A percentile compares a stretch with the other conserved stretches of the same genome.
These are phyloP conservation scores for Immersiporthe knoxdaviesiana DNA, from an alignment of 2,329 filamentous ascomycete species.

Conservation along the genomic window DNA sequence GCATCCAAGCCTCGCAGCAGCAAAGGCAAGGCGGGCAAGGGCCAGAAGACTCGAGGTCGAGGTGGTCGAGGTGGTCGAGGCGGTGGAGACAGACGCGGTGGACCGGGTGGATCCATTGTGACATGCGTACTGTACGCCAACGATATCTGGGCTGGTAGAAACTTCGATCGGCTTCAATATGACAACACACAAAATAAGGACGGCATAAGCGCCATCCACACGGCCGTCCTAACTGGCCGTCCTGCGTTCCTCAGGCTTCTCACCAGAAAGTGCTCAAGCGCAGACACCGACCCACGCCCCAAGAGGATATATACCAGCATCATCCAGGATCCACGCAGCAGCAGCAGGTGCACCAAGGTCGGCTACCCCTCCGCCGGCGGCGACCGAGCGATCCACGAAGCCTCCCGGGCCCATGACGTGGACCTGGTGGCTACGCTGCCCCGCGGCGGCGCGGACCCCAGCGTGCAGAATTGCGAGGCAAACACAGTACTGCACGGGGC, in stretches of 20 bases:
- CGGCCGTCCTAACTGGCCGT: neutral
- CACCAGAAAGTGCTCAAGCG: neutral
- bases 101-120: too few relatives aligned
- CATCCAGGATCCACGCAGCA: neutral
- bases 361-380: neutral
- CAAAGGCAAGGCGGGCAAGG: too few relatives aligned
- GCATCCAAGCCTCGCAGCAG: too few relatives aligned
- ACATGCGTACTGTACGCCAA: too few relatives aligned
- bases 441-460: neutral
- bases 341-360: neutral
- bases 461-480: neutral
- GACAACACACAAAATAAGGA: neutral
- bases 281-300: neutral
- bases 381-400: neutral
- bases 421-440: neutral
- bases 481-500: neutral
- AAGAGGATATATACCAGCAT: neutral
- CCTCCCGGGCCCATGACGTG: neutral
- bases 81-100: too few relatives aligned
- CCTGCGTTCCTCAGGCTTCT: neutral
- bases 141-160: neutral
- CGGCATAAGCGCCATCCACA: neutral
- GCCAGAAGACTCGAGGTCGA: too few relatives aligned
- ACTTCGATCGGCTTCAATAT: neutral
- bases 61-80: too few relatives aligned